Percentiles rank a stretch among this genome's conserved stretches.
Evolutionary conservation across 2,329 filamentous ascomycete species (phyloP).

Genomic region (Talaromyces funiculosus): DNA sequence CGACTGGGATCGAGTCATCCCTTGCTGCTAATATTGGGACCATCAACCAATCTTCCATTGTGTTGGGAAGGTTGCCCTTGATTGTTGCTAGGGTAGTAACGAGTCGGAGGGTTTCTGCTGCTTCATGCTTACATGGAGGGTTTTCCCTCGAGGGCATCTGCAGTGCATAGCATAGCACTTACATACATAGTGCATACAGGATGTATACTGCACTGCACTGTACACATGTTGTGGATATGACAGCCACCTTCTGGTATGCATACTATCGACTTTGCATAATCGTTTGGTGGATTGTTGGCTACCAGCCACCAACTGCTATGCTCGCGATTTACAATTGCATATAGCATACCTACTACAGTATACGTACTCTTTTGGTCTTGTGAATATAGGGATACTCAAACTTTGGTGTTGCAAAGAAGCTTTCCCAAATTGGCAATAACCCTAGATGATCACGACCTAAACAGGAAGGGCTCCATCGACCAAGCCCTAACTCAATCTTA

Average conservation of each 20-base stretch:
- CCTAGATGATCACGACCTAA: background rate
- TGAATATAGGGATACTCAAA: background rate
- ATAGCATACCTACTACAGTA: too few species aligned
- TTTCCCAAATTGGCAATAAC: background rate
- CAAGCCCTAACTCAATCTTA: background rate
- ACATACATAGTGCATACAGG: slow-evolving; percentile 1
- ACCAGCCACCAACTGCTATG: slow-evolving; percentile 9
- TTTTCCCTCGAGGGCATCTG: slow-evolving; percentile 1
- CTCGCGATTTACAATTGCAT: background rate
- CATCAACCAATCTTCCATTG: background rate
- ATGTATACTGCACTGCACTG: slow-evolving; percentile 7
- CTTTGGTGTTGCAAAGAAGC: background rate
- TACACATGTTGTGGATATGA: slow-evolving; percentile 8
- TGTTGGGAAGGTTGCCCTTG: background rate
- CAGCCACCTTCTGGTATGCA: slow-evolving; percentile 13
- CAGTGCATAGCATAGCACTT: slow-evolving; percentile 1
- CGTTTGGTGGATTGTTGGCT: background rate
- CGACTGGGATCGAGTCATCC: background rate
- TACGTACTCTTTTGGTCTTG: background rate
- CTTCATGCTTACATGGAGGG: background rate
- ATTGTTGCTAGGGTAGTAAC: background rate
- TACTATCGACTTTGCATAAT: background rate
- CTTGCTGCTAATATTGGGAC: background rate
- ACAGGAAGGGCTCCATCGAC: background rate
- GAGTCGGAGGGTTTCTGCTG: background rate